Base-by-base conservation (phyloP, 1,284 basidiomycete species). In the Bjerkandera adusta region DNA sequence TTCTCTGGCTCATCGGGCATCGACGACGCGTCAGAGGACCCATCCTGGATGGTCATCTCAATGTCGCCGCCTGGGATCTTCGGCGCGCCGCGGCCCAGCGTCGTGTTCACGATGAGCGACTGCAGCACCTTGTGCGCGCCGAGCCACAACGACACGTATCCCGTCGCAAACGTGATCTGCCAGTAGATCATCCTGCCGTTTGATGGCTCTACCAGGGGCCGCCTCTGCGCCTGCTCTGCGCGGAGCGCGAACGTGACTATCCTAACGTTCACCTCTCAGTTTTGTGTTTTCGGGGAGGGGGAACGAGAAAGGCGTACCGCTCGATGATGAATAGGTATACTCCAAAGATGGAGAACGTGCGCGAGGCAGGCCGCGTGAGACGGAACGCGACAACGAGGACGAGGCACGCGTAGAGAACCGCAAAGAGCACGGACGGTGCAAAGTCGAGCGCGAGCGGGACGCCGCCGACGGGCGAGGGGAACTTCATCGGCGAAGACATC, bases 111-210 rank as follows among this genome's bases (percentile, higher is more conserved):
- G 37, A 67, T 59, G 33, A 66, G 42, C 15, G 54, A 51, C 35
- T 65, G 64, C 12, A 60, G 34, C 33, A 68, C 51, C 16, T 26
- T 52, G 33, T 51, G 34, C 26, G 62, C 27, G 37, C 61, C 61
- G 15, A 57, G 48, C 6, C 55, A 60, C 18, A 66, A 53, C 8
- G 54, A 27, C 36, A 66, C 52, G 50, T 60, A 69, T 3, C 60
- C 63, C 38, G 60, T 48, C 6, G 53, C 57, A 27, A 63, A 58
- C 1, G 62, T 57, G n/a, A 55, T 53, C 44, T 69, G 67, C 47
- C 65, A 53, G 55, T 66, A 70, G 32, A 56, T 57, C 34, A 57
- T 58, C 37, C 67, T 51, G 18, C 50, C 55, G n/a, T n/a, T n/a
- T n/a, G n/a, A 5, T 49, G 34, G 15, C 52, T 57, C 37, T 45